Evolutionary conservation across 805 yeast species (phyloP).

Genomic region (Cyberlindnera euphorbiiphila): DNA sequence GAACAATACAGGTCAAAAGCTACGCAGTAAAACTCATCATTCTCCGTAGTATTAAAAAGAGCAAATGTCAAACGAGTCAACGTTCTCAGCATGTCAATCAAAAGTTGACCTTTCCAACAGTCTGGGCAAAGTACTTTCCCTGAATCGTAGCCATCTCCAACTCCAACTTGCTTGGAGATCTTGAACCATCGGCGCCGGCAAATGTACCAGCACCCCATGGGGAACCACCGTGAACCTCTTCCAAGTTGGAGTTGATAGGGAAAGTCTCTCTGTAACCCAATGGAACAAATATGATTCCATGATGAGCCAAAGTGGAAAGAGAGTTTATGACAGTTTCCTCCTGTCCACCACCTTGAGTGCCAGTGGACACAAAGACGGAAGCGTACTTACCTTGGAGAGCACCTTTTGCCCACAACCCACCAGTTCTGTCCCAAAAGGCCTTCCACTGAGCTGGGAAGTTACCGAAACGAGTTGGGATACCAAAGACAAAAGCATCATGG

Average conservation of each 20-base stretch:
- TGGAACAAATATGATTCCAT: conserved; percentile 75
- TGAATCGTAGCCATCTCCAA: conserved; percentile 57
- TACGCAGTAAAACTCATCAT: not conserved
- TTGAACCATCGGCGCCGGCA: conserved; percentile 73
- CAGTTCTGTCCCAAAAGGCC: conserved; percentile 74
- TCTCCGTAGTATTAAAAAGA: not conserved
- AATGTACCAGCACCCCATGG: conserved; percentile 86
- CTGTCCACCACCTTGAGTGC: conserved; percentile 75
- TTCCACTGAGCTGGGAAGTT: conserved; percentile 72
- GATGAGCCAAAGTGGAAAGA: conserved; percentile 62
- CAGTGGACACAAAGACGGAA: conserved; percentile 69
- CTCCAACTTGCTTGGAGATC: conserved; percentile 60
- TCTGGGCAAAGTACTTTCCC: conserved; percentile 37
- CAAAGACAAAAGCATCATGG: conserved; percentile 74
- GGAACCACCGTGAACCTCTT: conserved; percentile 75
- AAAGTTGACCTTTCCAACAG: conserved; percentile 6
- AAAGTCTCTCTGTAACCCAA: conserved; percentile 65
- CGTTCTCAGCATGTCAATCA: no score
- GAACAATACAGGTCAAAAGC: no score
- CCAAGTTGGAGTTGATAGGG: conserved; percentile 49
- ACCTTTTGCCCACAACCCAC: conserved; percentile 72
- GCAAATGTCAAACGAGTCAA: not conserved
- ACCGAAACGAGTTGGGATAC: conserved; percentile 80
- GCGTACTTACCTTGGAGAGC: conserved; percentile 68
- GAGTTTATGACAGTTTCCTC: conserved; percentile 63